Evolutionary conservation across 2,329 filamentous ascomycete species (phyloP).

Genomic region (Myriosclerotinia duriaeana): DNA sequence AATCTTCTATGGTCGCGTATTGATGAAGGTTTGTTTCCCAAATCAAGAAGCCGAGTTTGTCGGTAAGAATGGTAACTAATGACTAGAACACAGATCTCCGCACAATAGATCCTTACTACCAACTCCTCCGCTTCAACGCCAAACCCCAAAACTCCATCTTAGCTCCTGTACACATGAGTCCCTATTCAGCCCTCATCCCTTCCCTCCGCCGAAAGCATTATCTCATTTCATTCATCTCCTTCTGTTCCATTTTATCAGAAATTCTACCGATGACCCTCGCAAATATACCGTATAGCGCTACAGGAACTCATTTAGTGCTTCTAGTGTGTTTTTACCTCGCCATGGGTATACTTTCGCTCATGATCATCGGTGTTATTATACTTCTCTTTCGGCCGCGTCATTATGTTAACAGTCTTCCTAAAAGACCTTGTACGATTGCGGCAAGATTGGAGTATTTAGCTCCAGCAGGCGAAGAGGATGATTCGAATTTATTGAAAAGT

Average conservation of each 20-base stretch:
- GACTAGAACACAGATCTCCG: background rate
- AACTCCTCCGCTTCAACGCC: constrained; percentile 39
- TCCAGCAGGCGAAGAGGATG: background rate
- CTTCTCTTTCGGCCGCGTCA: background rate
- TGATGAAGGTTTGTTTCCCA: constrained; percentile 42
- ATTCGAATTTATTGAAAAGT: constrained; percentile 44
- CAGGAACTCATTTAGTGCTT: background rate
- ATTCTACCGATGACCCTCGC: constrained; percentile 1
- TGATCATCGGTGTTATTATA: background rate
- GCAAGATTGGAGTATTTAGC: constrained; percentile 3
- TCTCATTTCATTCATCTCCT: constrained; percentile 1
- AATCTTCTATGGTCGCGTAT: constrained; percentile 47
- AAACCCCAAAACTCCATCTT: constrained; percentile 45
- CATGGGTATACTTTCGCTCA: constrained; percentile 6
- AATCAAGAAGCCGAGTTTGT: background rate
- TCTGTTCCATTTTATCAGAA: constrained; percentile 9
- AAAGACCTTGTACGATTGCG: background rate
- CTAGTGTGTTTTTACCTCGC: background rate
- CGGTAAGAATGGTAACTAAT: constrained; percentile 30
- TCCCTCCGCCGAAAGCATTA: constrained; percentile 42
- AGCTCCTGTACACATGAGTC: constrained; percentile 47
- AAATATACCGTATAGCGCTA: background rate
- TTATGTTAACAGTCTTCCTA: background rate
- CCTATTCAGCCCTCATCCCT: constrained; percentile 47
- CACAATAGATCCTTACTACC: constrained; percentile 42